A percentile compares a stretch with the other conserved stretches of the same genome.
Evolutionary conservation across 306 rosid species (phyloP).

Genomic region (Cicer chorassanicum): DNA sequence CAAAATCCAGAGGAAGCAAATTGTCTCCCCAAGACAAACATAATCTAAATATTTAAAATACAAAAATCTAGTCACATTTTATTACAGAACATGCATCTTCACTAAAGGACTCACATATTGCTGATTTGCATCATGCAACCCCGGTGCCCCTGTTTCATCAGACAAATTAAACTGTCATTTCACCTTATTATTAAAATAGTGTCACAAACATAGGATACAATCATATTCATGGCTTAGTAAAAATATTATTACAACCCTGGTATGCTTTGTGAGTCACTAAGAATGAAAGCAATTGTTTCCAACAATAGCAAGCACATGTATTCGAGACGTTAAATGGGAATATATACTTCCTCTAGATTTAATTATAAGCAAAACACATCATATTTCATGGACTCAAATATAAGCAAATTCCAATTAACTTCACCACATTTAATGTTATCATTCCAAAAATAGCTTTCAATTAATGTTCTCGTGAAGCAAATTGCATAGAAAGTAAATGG

Average conservation of each 20-base stretch:
- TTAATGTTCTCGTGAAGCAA: too few relatives aligned
- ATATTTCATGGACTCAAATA: too few relatives aligned
- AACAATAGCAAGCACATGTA: too few relatives aligned
- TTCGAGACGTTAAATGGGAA: too few relatives aligned
- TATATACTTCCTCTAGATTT: too few relatives aligned
- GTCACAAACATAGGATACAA: conserved; percentile 19
- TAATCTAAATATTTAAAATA: conserved; percentile 1
- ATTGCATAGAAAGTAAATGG: too few relatives aligned
- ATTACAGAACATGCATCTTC: conserved; percentile 43
- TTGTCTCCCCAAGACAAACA: conserved; percentile 8
- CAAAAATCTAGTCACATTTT: conserved; percentile 24
- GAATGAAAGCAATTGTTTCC: not conserved
- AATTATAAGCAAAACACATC: too few relatives aligned
- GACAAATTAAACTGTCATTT: conserved; percentile 30
- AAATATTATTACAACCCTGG: too few relatives aligned
- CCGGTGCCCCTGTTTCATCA: conserved; percentile 39
- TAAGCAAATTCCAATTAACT: too few relatives aligned
- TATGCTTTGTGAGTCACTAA: not conserved
- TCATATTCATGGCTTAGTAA: not conserved
- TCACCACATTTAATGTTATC: too few relatives aligned
- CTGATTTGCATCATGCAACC: conserved; percentile 41
- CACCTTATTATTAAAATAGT: conserved; percentile 4
- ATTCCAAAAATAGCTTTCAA: too few relatives aligned
- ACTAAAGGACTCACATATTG: conserved; percentile 29
- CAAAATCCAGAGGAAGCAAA: conserved; percentile 22